Evolutionary conservation across 805 yeast species (phyloP).

Genomic region (Candida ponderosae): DNA sequence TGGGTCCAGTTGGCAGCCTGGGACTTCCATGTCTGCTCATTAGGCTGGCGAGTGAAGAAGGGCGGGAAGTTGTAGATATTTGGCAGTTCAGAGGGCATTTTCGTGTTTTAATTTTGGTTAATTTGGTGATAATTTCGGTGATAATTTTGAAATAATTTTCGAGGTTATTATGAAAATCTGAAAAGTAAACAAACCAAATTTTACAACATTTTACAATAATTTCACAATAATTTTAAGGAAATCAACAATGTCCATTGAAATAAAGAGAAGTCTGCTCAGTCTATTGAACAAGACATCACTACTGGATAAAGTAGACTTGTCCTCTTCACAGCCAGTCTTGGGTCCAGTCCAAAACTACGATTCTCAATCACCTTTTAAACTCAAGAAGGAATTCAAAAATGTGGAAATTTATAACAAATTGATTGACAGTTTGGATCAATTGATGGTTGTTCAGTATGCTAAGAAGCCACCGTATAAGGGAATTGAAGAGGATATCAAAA

Average conservation of each 20-base stretch:
- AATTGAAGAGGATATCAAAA: neutral
- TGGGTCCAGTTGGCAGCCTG: slow-evolving; percentile 77
- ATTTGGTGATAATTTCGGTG: no score
- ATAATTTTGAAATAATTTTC: no score
- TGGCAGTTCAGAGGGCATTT: slow-evolving; percentile 29
- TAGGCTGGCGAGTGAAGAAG: slow-evolving; percentile 83
- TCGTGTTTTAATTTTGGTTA: no score
- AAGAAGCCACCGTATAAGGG: slow-evolving; percentile 1
- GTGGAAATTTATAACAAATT: slow-evolving; percentile 24
- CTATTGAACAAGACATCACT: neutral
- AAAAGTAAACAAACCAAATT: no score
- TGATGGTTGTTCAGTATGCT: slow-evolving; percentile 15
- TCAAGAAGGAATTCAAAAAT: slow-evolving; percentile 10
- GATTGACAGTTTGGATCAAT: slow-evolving; percentile 23
- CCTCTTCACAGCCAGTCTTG: neutral
- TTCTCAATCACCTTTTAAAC: no score
- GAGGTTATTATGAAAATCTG: no score
- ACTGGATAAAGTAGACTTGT: neutral
- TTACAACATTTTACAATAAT: no score
- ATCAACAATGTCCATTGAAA: neutral
- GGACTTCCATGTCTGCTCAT: slow-evolving; percentile 64
- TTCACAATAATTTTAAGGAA: neutral
- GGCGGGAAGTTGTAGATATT: slow-evolving; percentile 78
- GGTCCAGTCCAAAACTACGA: neutral
- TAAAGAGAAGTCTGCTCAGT: neutral